Conservation (phyloP, 2,329 filamentous ascomycete species). For the Emericellopsis atlantica region DNA sequence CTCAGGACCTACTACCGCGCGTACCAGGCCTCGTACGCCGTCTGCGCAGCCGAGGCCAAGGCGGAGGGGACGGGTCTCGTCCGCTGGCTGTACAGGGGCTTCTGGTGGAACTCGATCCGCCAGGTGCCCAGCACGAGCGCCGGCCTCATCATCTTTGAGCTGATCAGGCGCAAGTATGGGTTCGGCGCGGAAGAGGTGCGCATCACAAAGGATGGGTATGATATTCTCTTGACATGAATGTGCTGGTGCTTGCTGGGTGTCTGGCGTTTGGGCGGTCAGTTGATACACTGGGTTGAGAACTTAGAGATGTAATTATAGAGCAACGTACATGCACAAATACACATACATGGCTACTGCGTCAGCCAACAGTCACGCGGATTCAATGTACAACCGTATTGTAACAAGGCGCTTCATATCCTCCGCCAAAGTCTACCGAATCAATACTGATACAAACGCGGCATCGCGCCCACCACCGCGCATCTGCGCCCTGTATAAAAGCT, state of each 20-base stretch:
- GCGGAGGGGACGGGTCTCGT: constrained; percentile 41
- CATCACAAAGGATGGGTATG: constrained; percentile 57
- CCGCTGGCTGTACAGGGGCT: constrained; percentile 57
- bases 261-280: neutral
- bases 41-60: constrained; percentile 45
- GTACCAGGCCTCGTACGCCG: constrained; percentile 54
- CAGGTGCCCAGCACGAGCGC: constrained; percentile 69
- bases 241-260: neutral
- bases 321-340: too few species aligned
- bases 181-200: constrained; percentile 46
- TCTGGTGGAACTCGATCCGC: constrained; percentile 58
- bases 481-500: too few species aligned
- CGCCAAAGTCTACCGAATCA: too few species aligned
- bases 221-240: constrained; percentile 44
- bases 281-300: too few species aligned
- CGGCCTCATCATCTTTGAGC: constrained; percentile 66
- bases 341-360: too few species aligned
- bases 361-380: too few species aligned
- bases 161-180: constrained; percentile 62
- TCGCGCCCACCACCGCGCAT: too few species aligned
- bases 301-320: too few species aligned
- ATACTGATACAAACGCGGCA: too few species aligned
- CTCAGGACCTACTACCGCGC: constrained; percentile 56
- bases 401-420: too few species aligned
- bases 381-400: too few species aligned